A percentile compares a stretch with the other conserved stretches of the same genome.
Conservation (phyloP, 352 stramenopile genomes). For the Globisporangium emineosum region DNA sequence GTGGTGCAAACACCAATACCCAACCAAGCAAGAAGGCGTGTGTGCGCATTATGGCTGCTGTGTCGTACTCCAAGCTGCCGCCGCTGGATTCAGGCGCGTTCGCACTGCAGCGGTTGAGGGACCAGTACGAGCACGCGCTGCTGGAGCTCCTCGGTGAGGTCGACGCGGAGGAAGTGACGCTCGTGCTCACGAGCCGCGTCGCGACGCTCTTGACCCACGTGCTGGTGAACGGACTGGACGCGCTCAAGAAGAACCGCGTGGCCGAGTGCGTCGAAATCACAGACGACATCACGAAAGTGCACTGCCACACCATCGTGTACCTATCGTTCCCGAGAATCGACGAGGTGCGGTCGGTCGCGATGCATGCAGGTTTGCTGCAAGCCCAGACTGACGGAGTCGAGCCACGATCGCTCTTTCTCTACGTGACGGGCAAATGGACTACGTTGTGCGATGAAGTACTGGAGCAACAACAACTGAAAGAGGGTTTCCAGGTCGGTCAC, state of each 20-base stretch:
- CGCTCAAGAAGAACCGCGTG: slow-evolving; percentile 33
- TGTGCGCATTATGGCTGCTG: background rate
- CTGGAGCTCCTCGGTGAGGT: slow-evolving; percentile 35
- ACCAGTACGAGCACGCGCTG: slow-evolving; percentile 39
- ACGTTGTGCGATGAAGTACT: slow-evolving; percentile 47
- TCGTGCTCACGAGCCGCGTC: slow-evolving; percentile 56
- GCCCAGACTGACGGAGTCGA: slow-evolving; percentile 15
- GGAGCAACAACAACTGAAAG: slow-evolving; percentile 26
- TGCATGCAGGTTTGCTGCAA: slow-evolving; percentile 37
- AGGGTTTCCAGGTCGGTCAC: slow-evolving; percentile 37
- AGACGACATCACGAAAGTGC: slow-evolving; percentile 38
- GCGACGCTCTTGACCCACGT: slow-evolving; percentile 60
- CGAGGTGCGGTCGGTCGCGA: slow-evolving; percentile 44
- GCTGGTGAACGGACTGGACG: slow-evolving; percentile 39
- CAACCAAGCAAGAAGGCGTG: background rate
- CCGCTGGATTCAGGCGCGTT: slow-evolving; percentile 9
- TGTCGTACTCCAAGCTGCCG: slow-evolving; percentile 8
- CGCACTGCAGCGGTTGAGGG: slow-evolving; percentile 27
- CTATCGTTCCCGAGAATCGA: slow-evolving; percentile 36
- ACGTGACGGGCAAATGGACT: slow-evolving; percentile 49
- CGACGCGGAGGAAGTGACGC: slow-evolving; percentile 31
- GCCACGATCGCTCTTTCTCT: slow-evolving; percentile 27
- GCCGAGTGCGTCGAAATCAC: slow-evolving; percentile 56
- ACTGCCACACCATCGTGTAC: slow-evolving; percentile 38
- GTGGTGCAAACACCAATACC: background rate